These are phyloP conservation scores for Elsinoe australis DNA, from an alignment of 2,329 filamentous ascomycete genomes.

Conservation along the genomic window DNA sequence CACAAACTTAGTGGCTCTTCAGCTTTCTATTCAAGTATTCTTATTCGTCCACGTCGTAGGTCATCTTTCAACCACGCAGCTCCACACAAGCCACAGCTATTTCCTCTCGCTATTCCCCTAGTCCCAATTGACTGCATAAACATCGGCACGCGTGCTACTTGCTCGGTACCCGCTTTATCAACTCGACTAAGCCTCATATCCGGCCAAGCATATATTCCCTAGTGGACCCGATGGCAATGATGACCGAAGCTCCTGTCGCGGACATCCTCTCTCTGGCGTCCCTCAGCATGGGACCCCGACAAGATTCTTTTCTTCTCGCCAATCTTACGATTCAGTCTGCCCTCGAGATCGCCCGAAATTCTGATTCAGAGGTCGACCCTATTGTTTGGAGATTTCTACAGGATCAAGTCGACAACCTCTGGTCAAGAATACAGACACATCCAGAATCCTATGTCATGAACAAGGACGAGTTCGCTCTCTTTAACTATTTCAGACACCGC, in stretches of 20 bases:
- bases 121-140: too few species aligned
- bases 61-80: constrained; percentile 14
- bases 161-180: background rate
- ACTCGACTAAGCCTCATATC: background rate
- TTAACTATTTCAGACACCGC: constrained; percentile 72
- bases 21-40: constrained; percentile 8
- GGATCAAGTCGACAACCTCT: constrained; percentile 55
- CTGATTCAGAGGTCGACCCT: constrained; percentile 58
- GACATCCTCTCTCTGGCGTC: constrained; percentile 11
- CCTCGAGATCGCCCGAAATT: constrained; percentile 68
- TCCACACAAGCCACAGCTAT: constrained; percentile 15
- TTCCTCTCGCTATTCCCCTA: too few species aligned
- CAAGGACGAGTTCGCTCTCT: constrained; percentile 71
- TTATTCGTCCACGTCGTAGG: constrained; percentile 19
- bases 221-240: constrained; percentile 26
- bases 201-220: constrained; percentile 35
- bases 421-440: constrained; percentile 57
- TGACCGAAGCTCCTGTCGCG: constrained; percentile 15
- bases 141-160: too few species aligned
- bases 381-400: constrained; percentile 59
- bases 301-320: constrained; percentile 1
- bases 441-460: constrained; percentile 66
- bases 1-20: constrained; percentile 8
- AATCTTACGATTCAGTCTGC: constrained; percentile 54
- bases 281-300: constrained; percentile 12